These are phyloP conservation scores for Schizopora paradoxa DNA, from an alignment of 1,284 basidiomycete species.

Conservation along the genomic window DNA sequence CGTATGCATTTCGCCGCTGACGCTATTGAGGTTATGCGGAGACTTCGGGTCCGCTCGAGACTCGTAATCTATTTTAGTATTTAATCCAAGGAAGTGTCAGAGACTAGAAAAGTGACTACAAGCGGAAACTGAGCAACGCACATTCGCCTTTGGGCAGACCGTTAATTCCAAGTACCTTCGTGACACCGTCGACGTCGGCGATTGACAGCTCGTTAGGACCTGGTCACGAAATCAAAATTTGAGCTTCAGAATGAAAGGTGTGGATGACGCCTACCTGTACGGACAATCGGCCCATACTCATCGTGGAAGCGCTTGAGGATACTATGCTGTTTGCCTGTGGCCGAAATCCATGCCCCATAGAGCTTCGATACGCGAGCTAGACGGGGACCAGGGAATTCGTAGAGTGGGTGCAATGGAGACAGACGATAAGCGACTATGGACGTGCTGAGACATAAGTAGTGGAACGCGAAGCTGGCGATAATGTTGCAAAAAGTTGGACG, in stretches of 20 bases:
- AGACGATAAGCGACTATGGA: conserved; percentile 20
- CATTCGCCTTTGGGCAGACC: conserved; percentile 32
- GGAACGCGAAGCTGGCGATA: conserved; percentile 7
- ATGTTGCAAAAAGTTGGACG: no score
- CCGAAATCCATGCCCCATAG: conserved; percentile 14
- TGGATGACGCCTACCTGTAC: conserved; percentile 21
- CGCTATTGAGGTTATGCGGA: conserved; percentile 11
- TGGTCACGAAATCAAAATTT: conserved; percentile 11
- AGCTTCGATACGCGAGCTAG: conserved; percentile 18
- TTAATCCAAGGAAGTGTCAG: background rate
- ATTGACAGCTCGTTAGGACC: conserved; percentile 35
- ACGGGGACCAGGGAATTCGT: conserved; percentile 22
- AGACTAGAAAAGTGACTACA: background rate
- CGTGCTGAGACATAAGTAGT: conserved; percentile 6
- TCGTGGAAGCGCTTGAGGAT: conserved; percentile 17
- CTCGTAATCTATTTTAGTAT: conserved; percentile 4
- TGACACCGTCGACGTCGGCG: conserved; percentile 25
- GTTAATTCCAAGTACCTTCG: conserved; percentile 26
- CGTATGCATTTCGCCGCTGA: conserved; percentile 32
- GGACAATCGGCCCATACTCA: conserved; percentile 19
- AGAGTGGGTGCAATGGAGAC: conserved; percentile 24
- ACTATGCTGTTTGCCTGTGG: conserved; percentile 16
- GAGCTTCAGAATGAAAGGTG: background rate
- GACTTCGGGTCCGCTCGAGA: background rate
- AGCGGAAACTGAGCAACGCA: conserved; percentile 4